Percentiles rank a stretch among this genome's conserved stretches.
Conservation (phyloP, 495 filamentous ascomycete genomes). For the Xylaria nigripes region DNA sequence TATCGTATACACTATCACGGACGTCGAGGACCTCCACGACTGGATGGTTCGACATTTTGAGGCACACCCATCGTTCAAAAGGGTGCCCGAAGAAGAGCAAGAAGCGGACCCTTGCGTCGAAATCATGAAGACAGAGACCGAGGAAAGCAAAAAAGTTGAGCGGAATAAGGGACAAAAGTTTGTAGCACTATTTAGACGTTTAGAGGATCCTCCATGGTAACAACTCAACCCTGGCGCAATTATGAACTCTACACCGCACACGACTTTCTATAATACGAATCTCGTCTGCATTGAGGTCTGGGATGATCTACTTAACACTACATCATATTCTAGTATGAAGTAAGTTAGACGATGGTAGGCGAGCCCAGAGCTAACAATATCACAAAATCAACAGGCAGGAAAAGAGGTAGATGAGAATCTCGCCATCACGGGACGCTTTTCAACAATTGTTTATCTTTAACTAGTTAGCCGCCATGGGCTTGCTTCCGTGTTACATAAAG, state of each 20-base stretch:
- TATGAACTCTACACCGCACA: not conserved
- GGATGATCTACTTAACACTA: too few relatives aligned
- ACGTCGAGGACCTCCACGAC: conserved; percentile 85
- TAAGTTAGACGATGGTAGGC: too few relatives aligned
- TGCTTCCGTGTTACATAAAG: too few relatives aligned
- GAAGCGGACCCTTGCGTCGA: conserved; percentile 66
- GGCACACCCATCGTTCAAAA: conserved; percentile 57
- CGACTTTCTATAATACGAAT: not conserved
- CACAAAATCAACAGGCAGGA: too few relatives aligned
- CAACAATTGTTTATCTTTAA: too few relatives aligned
- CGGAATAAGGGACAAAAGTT: conserved; percentile 84
- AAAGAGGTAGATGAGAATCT: too few relatives aligned
- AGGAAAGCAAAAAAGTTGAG: conserved; percentile 95
- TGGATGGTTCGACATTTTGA: conserved; percentile 90
- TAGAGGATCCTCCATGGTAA: conserved; percentile 70
- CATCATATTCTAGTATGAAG: too few relatives aligned
- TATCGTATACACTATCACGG: conserved; percentile 89
- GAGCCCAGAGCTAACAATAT: too few relatives aligned
- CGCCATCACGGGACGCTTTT: too few relatives aligned
- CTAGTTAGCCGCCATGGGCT: too few relatives aligned
- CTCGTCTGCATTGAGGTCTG: not conserved
- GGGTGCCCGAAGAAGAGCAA: conserved; percentile 56
- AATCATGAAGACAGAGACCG: conserved; percentile 79
- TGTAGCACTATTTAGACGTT: conserved; percentile 73
- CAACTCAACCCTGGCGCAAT: not conserved